phyloP scores from a whole-genome alignment of 2,329 filamentous ascomycete species.

The Ceratocystis diversiconidia region DNA sequence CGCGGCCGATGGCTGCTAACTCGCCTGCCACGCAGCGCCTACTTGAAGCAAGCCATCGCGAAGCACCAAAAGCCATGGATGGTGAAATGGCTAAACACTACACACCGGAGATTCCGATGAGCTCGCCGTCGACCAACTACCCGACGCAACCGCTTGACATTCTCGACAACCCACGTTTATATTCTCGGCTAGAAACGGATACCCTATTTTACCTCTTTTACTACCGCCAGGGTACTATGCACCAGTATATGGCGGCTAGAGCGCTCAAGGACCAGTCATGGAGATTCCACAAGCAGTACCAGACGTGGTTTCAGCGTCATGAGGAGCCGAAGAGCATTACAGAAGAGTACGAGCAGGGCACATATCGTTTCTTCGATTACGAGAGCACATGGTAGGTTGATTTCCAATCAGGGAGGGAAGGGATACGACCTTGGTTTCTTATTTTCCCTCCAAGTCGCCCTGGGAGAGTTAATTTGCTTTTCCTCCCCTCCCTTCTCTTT shows the following conservation, averaged over 20 bases:
- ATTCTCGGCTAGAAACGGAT: constrained; percentile 81
- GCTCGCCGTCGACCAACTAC: constrained; percentile 63
- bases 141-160: constrained; percentile 84
- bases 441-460: not conserved
- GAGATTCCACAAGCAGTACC: constrained; percentile 99
- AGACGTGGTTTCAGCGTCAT: constrained; percentile 97
- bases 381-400: constrained; percentile 84
- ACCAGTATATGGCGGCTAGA: constrained; percentile 90
- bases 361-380: constrained; percentile 98
- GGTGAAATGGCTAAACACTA: constrained; percentile 73
- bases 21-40: constrained; percentile 58
- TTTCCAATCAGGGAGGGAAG: not conserved
- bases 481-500: not conserved
- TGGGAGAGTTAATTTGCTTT: not conserved
- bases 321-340: constrained; percentile 98
- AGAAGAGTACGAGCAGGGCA: constrained; percentile 96
- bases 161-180: constrained; percentile 80
- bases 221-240: constrained; percentile 90
- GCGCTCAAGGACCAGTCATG: constrained; percentile 97
- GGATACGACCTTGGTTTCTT: not conserved
- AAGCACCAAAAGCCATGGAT: constrained; percentile 61
- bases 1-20: constrained; percentile 45
- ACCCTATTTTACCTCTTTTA: constrained; percentile 98
- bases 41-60: constrained; percentile 59
- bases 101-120: constrained; percentile 66